These are phyloP conservation scores for Penicillium robsamsonii DNA, from an alignment of 495 filamentous ascomycete species.

Conservation along the genomic window DNA sequence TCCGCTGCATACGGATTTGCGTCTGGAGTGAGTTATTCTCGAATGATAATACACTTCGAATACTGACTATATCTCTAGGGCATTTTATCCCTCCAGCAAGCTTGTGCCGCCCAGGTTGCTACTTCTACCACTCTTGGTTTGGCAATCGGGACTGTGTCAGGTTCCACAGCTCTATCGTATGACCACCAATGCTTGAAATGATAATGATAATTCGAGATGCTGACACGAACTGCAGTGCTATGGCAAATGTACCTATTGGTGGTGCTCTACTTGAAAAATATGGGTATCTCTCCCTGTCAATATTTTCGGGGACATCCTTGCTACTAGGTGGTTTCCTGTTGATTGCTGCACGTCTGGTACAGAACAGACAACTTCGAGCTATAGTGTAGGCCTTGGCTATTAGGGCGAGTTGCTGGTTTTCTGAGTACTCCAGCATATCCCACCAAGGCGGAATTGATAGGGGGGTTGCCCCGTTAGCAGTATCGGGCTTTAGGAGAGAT, in stretches of 20 bases:
- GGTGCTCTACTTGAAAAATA: constrained; percentile 33
- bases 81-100: constrained; percentile 43
- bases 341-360: constrained; percentile 25
- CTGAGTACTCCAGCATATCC: not conserved
- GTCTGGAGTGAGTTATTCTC: constrained; percentile 34
- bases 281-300: constrained; percentile 36
- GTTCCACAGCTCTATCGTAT: constrained; percentile 38
- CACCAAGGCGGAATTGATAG: too few species aligned
- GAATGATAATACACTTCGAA: not conserved
- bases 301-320: constrained; percentile 35
- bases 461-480: not conserved
- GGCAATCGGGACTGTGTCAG: constrained; percentile 34
- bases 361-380: constrained; percentile 20
- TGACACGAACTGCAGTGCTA: constrained; percentile 25
- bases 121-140: constrained; percentile 31
- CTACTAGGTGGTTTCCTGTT: constrained; percentile 32
- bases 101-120: constrained; percentile 39
- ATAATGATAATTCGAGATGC: not conserved
- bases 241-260: constrained; percentile 39
- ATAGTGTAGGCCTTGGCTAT: constrained; percentile 15
- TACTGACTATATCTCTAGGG: constrained; percentile 22
- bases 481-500: not conserved
- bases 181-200: not conserved
- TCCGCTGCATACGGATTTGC: constrained; percentile 40
- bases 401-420: not conserved